Evolutionary conservation across 31 red algal genomes (phyloP).

Genomic region (Odonthalia washingtoniensis): DNA sequence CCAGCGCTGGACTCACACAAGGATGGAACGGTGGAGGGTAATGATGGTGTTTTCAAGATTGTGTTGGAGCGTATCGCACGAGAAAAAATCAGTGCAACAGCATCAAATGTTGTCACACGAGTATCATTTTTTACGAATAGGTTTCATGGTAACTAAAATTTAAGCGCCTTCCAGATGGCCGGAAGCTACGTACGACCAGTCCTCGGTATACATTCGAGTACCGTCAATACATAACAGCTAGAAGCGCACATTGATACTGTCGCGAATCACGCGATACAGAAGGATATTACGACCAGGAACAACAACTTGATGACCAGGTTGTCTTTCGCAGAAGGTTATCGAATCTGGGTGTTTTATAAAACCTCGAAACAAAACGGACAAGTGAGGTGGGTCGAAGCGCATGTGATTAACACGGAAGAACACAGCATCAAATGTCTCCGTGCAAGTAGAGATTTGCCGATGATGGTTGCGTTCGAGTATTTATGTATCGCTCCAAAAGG

Average conservation of each 20-base stretch:
- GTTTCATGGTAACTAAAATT: not conserved
- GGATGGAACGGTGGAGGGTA: conserved; percentile 7
- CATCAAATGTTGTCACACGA: too few species aligned
- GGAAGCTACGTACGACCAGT: conserved; percentile 20
- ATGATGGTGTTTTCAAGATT: conserved; percentile 17
- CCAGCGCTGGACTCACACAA: not conserved
- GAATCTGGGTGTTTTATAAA: too few species aligned
- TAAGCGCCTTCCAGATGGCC: not conserved
- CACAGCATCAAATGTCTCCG: conserved; percentile 1
- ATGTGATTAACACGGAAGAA: not conserved
- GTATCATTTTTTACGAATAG: too few species aligned
- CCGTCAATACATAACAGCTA: not conserved
- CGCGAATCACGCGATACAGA: conserved; percentile 25
- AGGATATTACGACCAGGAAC: not conserved
- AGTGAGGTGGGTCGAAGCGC: conserved; percentile 28
- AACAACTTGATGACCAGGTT: not conserved
- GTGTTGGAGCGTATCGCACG: too few species aligned
- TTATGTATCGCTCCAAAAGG: conserved; percentile 25
- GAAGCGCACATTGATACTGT: conserved; percentile 18
- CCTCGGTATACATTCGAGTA: not conserved
- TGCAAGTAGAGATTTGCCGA: not conserved
- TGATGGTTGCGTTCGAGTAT: conserved; percentile 28
- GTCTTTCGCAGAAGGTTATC: not conserved
- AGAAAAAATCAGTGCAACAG: too few species aligned
- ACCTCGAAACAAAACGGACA: too few species aligned